Evolutionary conservation across 148 eudicot genomes (phyloP), one percentile per base, ranked within the genome.

Genomic region (Persicaria tinctoria): DNA sequence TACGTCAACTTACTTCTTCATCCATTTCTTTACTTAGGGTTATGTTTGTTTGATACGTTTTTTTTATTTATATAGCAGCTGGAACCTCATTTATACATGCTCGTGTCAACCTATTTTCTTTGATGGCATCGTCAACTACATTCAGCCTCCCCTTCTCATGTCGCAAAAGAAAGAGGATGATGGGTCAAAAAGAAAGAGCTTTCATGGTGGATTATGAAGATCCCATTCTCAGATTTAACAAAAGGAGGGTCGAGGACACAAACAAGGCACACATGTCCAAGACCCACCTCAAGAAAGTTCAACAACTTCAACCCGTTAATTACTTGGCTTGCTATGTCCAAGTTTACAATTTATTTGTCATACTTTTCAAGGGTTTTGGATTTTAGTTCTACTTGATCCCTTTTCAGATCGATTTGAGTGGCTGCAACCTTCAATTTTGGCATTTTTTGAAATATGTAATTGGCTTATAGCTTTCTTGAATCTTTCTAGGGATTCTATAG

Each of bases 251-350:
- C 48, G 90, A 70, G 11, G 73, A 53, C 84, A 77, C 93, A 54
- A 97, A 94, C 79, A 85, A 84, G 74, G 82, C 75, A 16, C 87
- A 82, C 74, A 74, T 79, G 75, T 86, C 90, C 12, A 88, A 74
- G 80, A 76, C 73, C 59, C 88, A 87, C 56, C 83, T 82, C 6
- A 82, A 85, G 77, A 91, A 91, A 83, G 82, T 63, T 69, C 75
- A 91, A 20, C 90, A 80, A 71, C 87, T 88, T 44, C 91, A 91
- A 77, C 96, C 97, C 78, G 80, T 79, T 51, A 87, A 85, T n/a
- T n/a, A n/a, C 76, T 88, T 93, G 20, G 86, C 82, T 57, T 85
- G 84, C 16, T 94, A 90, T 84, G 88, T 87, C 76, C 98, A 94
- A 96, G 98, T 94, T 38, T 4, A 11, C 54, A 6, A 12, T 4